Conservation (phyloP, 1,284 basidiomycete genomes). For the Cystobasidium slooffiae region DNA sequence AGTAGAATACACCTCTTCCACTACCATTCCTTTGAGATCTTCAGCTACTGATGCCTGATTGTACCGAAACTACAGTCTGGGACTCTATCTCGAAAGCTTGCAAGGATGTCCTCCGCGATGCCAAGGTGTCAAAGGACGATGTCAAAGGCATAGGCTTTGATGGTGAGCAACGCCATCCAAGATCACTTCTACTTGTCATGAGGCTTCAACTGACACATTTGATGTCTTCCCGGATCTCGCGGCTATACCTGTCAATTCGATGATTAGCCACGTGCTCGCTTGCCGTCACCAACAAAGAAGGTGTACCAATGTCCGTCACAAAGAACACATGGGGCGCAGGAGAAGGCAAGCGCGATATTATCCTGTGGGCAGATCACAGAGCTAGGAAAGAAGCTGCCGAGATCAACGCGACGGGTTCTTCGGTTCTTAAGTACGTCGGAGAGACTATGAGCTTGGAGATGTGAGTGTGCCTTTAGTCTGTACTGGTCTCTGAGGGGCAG, state of each 20-base stretch:
- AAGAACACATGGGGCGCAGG: constrained; percentile 68
- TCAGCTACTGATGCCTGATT: neutral
- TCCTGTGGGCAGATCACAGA: constrained; percentile 78
- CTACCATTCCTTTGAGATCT: neutral
- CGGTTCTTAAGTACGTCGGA: constrained; percentile 92
- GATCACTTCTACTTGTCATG: neutral
- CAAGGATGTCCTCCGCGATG: constrained; percentile 68
- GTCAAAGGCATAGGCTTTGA: constrained; percentile 95
- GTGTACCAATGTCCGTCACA: constrained; percentile 78
- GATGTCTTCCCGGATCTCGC: too few relatives aligned
- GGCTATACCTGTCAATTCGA: neutral
- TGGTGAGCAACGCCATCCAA: constrained; percentile 70
- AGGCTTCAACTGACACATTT: neutral
- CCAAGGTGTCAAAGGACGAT: constrained; percentile 66
- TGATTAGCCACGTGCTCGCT: constrained; percentile 88
- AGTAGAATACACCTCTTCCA: constrained; percentile 6
- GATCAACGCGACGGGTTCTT: constrained; percentile 83
- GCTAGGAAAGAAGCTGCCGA: constrained; percentile 87
- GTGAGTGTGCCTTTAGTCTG: constrained; percentile 1
- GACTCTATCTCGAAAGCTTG: constrained; percentile 71
- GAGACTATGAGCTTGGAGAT: constrained; percentile 76
- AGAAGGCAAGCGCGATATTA: constrained; percentile 74
- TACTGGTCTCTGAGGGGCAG: neutral
- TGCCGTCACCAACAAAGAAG: constrained; percentile 76
- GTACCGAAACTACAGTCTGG: constrained; percentile 66